Percentiles rank a stretch among this genome's conserved stretches.
These are phyloP conservation scores for Glycine tomentella DNA, from an alignment of 306 rosid species.

Conservation along the genomic window DNA sequence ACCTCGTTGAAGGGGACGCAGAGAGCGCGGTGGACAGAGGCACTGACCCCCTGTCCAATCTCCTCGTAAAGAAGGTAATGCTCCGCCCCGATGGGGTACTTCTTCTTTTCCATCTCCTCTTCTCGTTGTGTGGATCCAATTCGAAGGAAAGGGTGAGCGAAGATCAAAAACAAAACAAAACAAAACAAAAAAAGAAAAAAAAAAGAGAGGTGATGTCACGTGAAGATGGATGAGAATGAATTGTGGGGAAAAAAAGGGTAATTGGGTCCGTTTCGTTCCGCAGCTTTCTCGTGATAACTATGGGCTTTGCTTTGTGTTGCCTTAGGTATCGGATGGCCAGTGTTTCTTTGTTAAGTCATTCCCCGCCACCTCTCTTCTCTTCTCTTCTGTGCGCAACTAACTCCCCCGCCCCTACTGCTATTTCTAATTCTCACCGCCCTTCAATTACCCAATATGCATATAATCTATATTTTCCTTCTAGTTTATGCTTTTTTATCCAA, in stretches of 20 bases:
- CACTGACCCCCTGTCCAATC: constrained; percentile 86
- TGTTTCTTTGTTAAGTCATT: background rate
- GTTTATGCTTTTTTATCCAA: too few relatives aligned
- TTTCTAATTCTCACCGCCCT: background rate
- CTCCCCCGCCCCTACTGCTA: background rate
- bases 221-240: background rate
- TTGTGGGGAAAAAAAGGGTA: background rate
- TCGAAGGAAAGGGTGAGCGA: background rate
- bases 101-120: constrained; percentile 71
- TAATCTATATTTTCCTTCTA: too few relatives aligned
- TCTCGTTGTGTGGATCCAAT: background rate
- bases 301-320: background rate
- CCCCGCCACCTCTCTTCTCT: constrained; percentile 18
- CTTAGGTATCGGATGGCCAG: background rate
- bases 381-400: background rate
- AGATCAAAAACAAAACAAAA: too few relatives aligned
- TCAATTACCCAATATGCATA: too few relatives aligned
- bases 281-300: constrained; percentile 23
- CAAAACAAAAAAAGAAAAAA: too few relatives aligned
- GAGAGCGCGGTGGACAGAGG: constrained; percentile 79
- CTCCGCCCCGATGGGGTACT: constrained; percentile 76
- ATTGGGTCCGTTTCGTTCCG: background rate
- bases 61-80: constrained; percentile 73
- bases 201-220: background rate
- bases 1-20: constrained; percentile 67